These are phyloP conservation scores for Hippophae tibetana DNA, from an alignment of 306 rosid genomes.

Conservation along the genomic window DNA sequence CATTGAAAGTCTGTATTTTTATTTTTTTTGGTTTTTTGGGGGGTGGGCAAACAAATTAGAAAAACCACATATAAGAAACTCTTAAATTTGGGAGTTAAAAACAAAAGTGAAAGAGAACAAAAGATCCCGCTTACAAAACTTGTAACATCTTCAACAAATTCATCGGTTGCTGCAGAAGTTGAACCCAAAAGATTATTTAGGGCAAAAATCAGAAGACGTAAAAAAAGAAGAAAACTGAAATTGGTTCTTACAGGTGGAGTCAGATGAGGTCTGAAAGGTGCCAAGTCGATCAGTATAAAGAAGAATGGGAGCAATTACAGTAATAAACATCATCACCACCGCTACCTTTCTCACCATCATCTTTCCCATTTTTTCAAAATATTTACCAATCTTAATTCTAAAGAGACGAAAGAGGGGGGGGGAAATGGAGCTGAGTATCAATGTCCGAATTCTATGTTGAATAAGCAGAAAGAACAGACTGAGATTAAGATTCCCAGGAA, in stretches of 20 bases:
- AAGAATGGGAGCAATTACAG: slow-evolving; percentile 85
- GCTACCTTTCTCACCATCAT: slow-evolving; percentile 69
- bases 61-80: too few relatives aligned
- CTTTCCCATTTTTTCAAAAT: slow-evolving; percentile 14
- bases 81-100: not conserved
- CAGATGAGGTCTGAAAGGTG: slow-evolving; percentile 24
- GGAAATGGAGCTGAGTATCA: not conserved
- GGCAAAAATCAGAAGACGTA: not conserved
- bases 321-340: slow-evolving; percentile 43
- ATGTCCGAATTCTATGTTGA: not conserved
- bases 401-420: too few relatives aligned
- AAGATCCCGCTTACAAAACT: slow-evolving; percentile 43
- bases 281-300: slow-evolving; percentile 82
- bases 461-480: not conserved
- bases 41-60: not conserved
- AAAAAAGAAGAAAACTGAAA: not conserved
- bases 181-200: not conserved
- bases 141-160: slow-evolving; percentile 49
- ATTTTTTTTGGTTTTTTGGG: too few relatives aligned
- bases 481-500: not conserved
- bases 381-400: not conserved
- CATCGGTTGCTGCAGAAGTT: slow-evolving; percentile 44
- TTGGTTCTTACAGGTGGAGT: slow-evolving; percentile 49
- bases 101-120: slow-evolving; percentile 8
- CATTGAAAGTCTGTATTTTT: slow-evolving; percentile 39